Evolutionary conservation across 164 flowering plant species (phyloP).

Genomic region (Nelumbo lutea): DNA sequence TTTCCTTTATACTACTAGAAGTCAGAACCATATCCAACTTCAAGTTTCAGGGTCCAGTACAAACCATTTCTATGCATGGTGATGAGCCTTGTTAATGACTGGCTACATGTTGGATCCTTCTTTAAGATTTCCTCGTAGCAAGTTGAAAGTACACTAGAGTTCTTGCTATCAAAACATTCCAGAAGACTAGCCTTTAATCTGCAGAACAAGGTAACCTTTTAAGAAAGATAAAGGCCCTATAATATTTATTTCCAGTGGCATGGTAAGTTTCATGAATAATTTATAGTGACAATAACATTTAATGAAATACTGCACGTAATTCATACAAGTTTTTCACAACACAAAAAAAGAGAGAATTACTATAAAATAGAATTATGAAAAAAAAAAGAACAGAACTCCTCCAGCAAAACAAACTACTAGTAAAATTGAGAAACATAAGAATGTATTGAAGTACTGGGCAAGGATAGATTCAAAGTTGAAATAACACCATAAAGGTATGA

Average conservation of each 20-base stretch:
- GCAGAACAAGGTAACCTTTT: slow-evolving; percentile 14
- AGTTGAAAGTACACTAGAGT: slow-evolving; percentile 27
- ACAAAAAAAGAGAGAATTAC: background rate
- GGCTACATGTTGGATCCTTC: slow-evolving; percentile 67
- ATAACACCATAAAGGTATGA: too few relatives aligned
- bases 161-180: slow-evolving; percentile 40
- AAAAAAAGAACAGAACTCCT: background rate
- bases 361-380: background rate
- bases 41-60: background rate
- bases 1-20: background rate
- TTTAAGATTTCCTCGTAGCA: slow-evolving; percentile 52
- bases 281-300: background rate
- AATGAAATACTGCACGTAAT: background rate
- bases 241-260: background rate
- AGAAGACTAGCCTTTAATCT: slow-evolving; percentile 57
- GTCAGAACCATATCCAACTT: background rate
- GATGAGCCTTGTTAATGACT: slow-evolving; percentile 50
- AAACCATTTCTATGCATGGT: slow-evolving; percentile 56
- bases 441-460: too few relatives aligned
- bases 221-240: background rate
- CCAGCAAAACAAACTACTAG: background rate
- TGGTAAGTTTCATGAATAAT: background rate
- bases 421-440: too few relatives aligned
- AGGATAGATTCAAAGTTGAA: too few relatives aligned
- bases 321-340: background rate